Evolutionary conservation across 2,329 filamentous ascomycete species (phyloP), one percentile per base, ranked within the genome.

Genomic region (Aspergillus ustus): DNA sequence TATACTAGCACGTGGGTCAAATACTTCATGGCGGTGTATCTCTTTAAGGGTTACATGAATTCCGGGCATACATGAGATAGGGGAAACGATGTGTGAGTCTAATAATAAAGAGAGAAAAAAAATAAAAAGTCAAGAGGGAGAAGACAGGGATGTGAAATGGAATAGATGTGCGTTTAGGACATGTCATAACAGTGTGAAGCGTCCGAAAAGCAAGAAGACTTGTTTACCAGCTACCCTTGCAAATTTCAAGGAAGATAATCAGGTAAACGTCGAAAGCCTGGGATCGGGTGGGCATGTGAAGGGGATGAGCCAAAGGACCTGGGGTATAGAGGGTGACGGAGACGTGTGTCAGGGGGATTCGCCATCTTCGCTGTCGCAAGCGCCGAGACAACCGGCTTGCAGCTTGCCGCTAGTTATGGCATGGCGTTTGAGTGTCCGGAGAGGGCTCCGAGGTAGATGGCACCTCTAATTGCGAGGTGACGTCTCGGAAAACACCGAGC

Each of bases 11-110:
- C 55, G 34, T 50, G 57, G 51, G 53, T 64, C 56, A 63, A 66
- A 65, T 61, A 63, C 62, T 74, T 75, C 73, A 70, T 76, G 66
- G 67, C 70, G 68, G 69, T 66, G 68, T 69, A 72, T 75, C 70
- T 75, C 71, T 73, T 73, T 67, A 63, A 53, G 66, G 66, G 62
- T 70, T 79, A 79, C 77, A 79, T 79, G 75, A 78, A 68, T 77
- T 75, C 70, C 67, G 73, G 70, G 74, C 72, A 75, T 75, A 75
- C 73, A 75, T 75, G 73, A 75, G 65, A 63, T 67, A 68, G 28
- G 54, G 37, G 55, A 44, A 45, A 57, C 61, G 71, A 74, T 49
- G 55, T 22, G 55, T 44, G 48, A 57, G 54, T 57, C 55, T 57
- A 57, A 50, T 57, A 75, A 72, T 70, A 69, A 57, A 65, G 68